Percentiles rank a stretch among this genome's conserved stretches.
Evolutionary conservation across 768 basidiomycete genomes (phyloP).

Genomic region (Daedaleopsis nitida): DNA sequence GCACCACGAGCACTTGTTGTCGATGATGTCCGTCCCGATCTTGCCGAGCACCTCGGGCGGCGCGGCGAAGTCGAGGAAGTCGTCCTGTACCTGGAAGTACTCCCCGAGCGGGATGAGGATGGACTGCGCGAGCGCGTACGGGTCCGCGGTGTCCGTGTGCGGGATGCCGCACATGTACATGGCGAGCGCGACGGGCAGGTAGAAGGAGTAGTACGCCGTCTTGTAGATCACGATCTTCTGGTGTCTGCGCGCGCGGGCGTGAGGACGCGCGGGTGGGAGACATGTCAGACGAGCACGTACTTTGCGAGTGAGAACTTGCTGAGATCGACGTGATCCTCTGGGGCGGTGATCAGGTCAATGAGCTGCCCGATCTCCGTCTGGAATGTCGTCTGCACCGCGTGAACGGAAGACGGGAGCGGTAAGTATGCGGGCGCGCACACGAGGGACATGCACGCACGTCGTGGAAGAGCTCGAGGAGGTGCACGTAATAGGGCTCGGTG

Average conservation of each 20-base stretch:
- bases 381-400: conserved; percentile 54
- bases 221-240: conserved; percentile 95
- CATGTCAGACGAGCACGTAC: conserved; percentile 38
- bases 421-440: not conserved
- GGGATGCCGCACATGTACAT: conserved; percentile 78
- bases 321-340: conserved; percentile 87
- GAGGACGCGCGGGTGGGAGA: not conserved
- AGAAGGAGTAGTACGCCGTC: conserved; percentile 97
- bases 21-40: conserved; percentile 96
- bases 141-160: conserved; percentile 46
- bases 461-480: conserved; percentile 90
- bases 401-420: not conserved
- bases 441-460: conserved; percentile 49
- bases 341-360: conserved; percentile 93
- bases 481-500: conserved; percentile 76
- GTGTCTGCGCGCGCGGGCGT: conserved; percentile 54
- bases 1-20: conserved; percentile 99
- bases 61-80: conserved; percentile 92
- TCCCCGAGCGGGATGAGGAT: conserved; percentile 93
- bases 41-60: conserved; percentile 93
- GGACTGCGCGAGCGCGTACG: conserved; percentile 72
- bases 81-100: conserved; percentile 99
- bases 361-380: conserved; percentile 97
- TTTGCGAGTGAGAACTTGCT: conserved; percentile 85
- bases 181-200: conserved; percentile 95